Evolutionary conservation across 345 rosid genomes (phyloP).

Genomic region (Iberis pinnata): DNA sequence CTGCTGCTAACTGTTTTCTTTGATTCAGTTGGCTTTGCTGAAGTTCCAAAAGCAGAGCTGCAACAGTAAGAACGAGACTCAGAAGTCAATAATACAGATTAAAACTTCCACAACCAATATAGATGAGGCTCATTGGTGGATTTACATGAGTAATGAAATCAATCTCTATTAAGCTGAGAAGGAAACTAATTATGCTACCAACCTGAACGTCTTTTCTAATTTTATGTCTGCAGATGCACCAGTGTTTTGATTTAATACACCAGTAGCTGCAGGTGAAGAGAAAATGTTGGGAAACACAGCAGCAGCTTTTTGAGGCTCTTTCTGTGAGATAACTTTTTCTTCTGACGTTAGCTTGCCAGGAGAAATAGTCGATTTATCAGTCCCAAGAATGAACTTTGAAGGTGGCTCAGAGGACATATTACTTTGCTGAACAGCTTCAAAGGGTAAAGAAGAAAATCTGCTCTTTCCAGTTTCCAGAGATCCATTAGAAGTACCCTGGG

Average conservation of each 20-base stretch:
- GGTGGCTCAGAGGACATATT: slow-evolving; percentile 27
- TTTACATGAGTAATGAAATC: slow-evolving; percentile 11
- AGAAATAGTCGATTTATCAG: slow-evolving; percentile 20
- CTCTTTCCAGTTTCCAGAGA: slow-evolving; percentile 34
- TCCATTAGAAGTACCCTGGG: slow-evolving; percentile 31
- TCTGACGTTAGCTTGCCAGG: slow-evolving; percentile 4
- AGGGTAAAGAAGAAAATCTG: slow-evolving; percentile 28
- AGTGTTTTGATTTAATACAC: slow-evolving; percentile 7
- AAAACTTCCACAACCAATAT: too few relatives aligned
- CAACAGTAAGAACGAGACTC: slow-evolving; percentile 25
- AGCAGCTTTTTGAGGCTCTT: slow-evolving; percentile 22
- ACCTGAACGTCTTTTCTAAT: slow-evolving; percentile 26
- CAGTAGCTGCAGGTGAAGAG: slow-evolving; percentile 12
- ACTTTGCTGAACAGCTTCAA: slow-evolving; percentile 33
- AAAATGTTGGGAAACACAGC: slow-evolving; percentile 16
- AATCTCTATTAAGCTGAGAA: slow-evolving; percentile 2
- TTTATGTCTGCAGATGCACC: slow-evolving; percentile 26
- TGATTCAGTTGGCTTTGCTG: slow-evolving; percentile 34
- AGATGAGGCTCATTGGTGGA: too few relatives aligned
- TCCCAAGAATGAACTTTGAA: slow-evolving; percentile 19
- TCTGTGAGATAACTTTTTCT: slow-evolving; percentile 11
- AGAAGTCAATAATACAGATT: too few relatives aligned
- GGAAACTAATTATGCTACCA: slow-evolving; percentile 19
- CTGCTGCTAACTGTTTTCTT: slow-evolving; percentile 31
- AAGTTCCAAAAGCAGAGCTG: slow-evolving; percentile 45